These are phyloP conservation scores for Fusarium sp. DNA, from an alignment of 2,329 filamentous ascomycete species.

Conservation along the genomic window DNA sequence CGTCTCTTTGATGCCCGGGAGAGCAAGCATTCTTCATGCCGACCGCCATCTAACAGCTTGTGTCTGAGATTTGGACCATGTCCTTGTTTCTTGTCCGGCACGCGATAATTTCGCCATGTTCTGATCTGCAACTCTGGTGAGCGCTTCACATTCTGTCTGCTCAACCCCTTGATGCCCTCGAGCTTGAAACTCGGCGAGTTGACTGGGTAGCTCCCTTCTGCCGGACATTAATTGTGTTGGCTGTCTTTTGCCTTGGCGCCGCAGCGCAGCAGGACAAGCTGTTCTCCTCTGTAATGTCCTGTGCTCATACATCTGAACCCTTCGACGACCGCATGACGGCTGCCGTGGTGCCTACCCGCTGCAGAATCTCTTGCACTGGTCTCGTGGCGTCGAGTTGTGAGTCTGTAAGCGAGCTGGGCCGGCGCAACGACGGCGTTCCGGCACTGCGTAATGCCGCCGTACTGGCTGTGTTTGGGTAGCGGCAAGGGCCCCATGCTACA, in stretches of 20 bases:
- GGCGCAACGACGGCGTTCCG: constrained; percentile 29
- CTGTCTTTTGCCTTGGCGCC: neutral
- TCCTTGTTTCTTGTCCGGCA: constrained; percentile 14
- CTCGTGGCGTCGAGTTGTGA: constrained; percentile 12
- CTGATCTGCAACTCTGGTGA: constrained; percentile 7
- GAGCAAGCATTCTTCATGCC: neutral
- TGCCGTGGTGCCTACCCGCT: constrained; percentile 12
- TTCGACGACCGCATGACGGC: neutral
- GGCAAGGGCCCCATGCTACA: constrained; percentile 26
- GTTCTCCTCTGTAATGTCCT: neutral
- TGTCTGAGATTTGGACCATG: constrained; percentile 12
- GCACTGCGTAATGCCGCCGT: constrained; percentile 27
- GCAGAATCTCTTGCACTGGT: constrained; percentile 15
- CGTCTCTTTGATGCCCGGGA: constrained; percentile 53
- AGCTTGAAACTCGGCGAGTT: neutral
- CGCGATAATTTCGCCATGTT: constrained; percentile 8
- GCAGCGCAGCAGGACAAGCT: neutral
- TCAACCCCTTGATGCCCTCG: constrained; percentile 8
- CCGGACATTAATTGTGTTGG: neutral
- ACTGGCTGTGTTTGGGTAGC: constrained; percentile 31
- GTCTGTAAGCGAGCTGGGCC: constrained; percentile 28
- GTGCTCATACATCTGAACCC: neutral
- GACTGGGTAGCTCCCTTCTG: neutral
- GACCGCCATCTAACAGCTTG: neutral
- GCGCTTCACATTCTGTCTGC: constrained; percentile 17